Percentiles rank a stretch among this genome's conserved stretches.
phyloP scores from a whole-genome alignment of 192 early-diverging fungal genomes.

The Polychytrium aggregatum region DNA sequence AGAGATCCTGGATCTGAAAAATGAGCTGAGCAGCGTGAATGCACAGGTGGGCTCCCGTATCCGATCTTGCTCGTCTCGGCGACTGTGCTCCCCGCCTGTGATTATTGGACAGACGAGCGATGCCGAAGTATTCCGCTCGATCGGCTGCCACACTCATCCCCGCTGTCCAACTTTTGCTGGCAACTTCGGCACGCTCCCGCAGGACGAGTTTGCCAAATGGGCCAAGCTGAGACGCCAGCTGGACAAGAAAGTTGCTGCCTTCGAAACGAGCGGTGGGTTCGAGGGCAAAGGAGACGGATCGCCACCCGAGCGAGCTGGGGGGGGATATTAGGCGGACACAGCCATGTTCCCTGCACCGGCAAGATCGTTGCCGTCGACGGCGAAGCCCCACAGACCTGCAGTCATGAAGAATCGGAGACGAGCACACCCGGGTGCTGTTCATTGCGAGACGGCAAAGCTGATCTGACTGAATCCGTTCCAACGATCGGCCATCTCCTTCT shows the following conservation, averaged over 20 bases:
- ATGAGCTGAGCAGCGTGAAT: constrained; percentile 10
- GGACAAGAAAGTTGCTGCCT: constrained; percentile 59
- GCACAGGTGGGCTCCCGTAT: constrained; percentile 13
- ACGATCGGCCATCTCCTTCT: too few species aligned
- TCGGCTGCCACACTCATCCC: neutral
- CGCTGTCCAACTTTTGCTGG: too few species aligned
- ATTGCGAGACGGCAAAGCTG: too few species aligned
- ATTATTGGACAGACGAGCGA: neutral
- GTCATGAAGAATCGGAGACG: too few species aligned
- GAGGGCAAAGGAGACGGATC: too few species aligned
- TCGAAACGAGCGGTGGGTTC: too few species aligned
- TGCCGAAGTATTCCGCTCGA: neutral
- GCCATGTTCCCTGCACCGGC: neutral
- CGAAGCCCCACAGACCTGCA: too few species aligned
- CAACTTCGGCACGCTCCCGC: neutral
- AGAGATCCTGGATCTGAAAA: constrained; percentile 2
- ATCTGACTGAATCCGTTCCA: too few species aligned
- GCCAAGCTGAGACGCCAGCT: constrained; percentile 73
- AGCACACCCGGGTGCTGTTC: too few species aligned
- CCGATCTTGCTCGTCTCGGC: too few species aligned
- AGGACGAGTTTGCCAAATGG: constrained; percentile 89
- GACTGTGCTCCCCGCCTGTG: too few species aligned
- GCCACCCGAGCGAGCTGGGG: too few species aligned
- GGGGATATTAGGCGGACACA: constrained; percentile 31
- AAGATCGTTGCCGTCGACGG: constrained; percentile 1